Evolutionary conservation across 2,329 filamentous ascomycete species (phyloP), one percentile per base, ranked within the genome.

Genomic region (Trichoderma lentiforme): DNA sequence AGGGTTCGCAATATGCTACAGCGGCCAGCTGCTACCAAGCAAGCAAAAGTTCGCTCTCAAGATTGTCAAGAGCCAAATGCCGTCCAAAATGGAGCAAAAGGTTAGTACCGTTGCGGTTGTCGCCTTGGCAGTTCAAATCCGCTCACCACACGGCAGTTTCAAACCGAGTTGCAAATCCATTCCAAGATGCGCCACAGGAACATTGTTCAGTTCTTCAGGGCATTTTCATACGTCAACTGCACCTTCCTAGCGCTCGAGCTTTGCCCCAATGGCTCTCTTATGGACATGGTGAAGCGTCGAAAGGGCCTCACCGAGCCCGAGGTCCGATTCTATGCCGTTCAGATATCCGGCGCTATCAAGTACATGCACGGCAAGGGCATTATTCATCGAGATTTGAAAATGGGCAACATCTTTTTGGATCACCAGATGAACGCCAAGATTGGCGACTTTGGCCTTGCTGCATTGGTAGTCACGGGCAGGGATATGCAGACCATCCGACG

Each of bases 181-280:
- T 98, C 96, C 57, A 99, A 98, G 81, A 95, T 99, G 90, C 91
- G 91, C 72, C 96, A 99, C 79, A 92, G 93, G 68, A 97, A 98
- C 81, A 95, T 99, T 75, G 96, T 99, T 74, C 92, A 95, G 77
- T 99, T 99, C 81, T 90, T 97, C 78, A 91, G 95, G 76, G 96
- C 96, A 39, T 99, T 99, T 80, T 92, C 95, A 14, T 97, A 95
- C 81, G 88, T 94, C 75, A 91, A 89, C 74, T 95, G 91, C 80
- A 98, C 96, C 72, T 99, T 97, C 78, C 92, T 99, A 63, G 93
- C 98, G 61, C 87, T 99, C 32, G 95, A 99, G 80, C 85, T 99
- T 58, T 99, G 96, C 81, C 92, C 94, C 68, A 98, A 98, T 79
- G 96, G 96, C 60, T 98, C 95, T 24, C 88, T 99, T 21, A 97